phyloP scores from a whole-genome alignment of 768 basidiomycete species.

The Favolaschia claudopus region DNA sequence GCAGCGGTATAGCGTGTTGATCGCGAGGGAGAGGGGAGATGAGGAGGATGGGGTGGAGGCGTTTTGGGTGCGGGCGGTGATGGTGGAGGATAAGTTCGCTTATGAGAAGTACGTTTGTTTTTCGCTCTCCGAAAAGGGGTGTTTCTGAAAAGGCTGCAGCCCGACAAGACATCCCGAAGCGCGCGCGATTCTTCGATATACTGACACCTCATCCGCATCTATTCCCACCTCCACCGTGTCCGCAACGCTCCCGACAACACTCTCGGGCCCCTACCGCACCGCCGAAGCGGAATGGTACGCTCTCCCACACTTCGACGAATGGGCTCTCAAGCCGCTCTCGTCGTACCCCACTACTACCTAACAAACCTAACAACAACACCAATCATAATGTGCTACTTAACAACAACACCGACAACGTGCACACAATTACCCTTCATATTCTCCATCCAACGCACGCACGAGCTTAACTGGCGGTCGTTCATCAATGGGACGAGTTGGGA shows the following conservation, averaged over 20 bases:
- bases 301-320: slow-evolving; percentile 6
- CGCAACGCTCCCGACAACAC: not conserved
- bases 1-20: slow-evolving; percentile 59
- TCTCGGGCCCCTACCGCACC: not conserved
- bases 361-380: not conserved
- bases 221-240: not conserved
- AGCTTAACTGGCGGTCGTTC: slow-evolving; percentile 24
- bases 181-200: slow-evolving; percentile 17
- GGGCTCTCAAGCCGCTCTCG: not conserved
- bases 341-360: not conserved
- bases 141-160: not conserved
- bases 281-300: not conserved
- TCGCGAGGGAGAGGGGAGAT: slow-evolving; percentile 22
- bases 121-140: not conserved
- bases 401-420: too few relatives aligned
- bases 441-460: slow-evolving; percentile 25
- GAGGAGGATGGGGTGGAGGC: not conserved
- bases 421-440: slow-evolving; percentile 26
- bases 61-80: slow-evolving; percentile 18
- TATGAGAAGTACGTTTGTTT: slow-evolving; percentile 6
- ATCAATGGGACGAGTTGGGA: slow-evolving; percentile 27
- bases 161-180: slow-evolving; percentile 12
- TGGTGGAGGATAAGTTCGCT: slow-evolving; percentile 15
- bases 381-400: not conserved
- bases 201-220: not conserved